Conservation (phyloP, 2,329 filamentous ascomycete species). For the Aspergillus eucalypticola region DNA sequence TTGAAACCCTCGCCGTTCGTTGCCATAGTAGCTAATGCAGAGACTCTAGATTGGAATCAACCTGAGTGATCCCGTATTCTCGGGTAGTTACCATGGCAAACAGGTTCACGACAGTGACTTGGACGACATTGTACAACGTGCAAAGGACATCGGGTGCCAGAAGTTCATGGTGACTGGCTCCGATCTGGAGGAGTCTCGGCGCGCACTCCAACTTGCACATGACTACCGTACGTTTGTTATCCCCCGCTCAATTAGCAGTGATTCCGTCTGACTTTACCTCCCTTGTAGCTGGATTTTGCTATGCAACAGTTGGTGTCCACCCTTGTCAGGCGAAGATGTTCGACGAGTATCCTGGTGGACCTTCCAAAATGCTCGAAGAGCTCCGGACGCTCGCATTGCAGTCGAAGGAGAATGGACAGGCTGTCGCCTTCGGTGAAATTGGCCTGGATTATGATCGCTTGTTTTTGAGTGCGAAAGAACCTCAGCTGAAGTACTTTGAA, state of each 20-base stretch:
- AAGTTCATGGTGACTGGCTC: slow-evolving; percentile 96
- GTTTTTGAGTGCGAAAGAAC: slow-evolving; percentile 73
- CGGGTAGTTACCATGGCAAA: slow-evolving; percentile 79
- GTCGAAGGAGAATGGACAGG: slow-evolving; percentile 59
- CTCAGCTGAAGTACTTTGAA: slow-evolving; percentile 82
- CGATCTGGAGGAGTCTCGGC: slow-evolving; percentile 73
- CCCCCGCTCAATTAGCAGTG: slow-evolving; percentile 11
- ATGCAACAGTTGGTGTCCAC: slow-evolving; percentile 89
- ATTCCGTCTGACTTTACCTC: slow-evolving; percentile 13
- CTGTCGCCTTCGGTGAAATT: slow-evolving; percentile 87
- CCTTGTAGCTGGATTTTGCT: slow-evolving; percentile 71
- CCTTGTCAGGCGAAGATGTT: slow-evolving; percentile 85
- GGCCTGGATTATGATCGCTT: slow-evolving; percentile 95
- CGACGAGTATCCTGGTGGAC: slow-evolving; percentile 55
- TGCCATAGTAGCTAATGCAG: slow-evolving; percentile 17
- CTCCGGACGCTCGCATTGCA: slow-evolving; percentile 66
- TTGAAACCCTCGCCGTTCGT: neutral
- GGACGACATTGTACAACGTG: slow-evolving; percentile 72
- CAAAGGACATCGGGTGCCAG: slow-evolving; percentile 72
- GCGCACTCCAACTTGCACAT: slow-evolving; percentile 72
- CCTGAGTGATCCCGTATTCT: slow-evolving; percentile 87
- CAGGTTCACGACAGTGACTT: slow-evolving; percentile 54
- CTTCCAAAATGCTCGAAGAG: slow-evolving; percentile 51
- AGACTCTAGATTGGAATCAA: slow-evolving; percentile 79
- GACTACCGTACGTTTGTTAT: slow-evolving; percentile 64